These are phyloP conservation scores for Pyricularia sp. DNA, from an alignment of 2,329 filamentous ascomycete species.

Conservation along the genomic window DNA sequence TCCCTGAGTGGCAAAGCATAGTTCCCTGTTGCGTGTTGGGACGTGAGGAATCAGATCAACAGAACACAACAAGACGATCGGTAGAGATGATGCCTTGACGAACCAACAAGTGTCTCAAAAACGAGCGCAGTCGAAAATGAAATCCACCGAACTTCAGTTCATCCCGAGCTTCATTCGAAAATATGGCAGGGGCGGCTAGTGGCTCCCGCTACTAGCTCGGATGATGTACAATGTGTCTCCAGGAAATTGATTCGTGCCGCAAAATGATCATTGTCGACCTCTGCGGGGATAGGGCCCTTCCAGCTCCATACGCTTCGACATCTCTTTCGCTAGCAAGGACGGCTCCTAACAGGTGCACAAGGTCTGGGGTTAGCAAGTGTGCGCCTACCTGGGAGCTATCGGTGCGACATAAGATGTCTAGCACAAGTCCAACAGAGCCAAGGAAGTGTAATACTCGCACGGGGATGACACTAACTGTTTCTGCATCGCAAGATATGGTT, in stretches of 20 bases:
- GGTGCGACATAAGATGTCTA: too few species aligned
- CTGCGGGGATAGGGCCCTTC: too few species aligned
- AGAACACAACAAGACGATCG: background rate
- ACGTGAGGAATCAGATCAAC: background rate
- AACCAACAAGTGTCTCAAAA: background rate
- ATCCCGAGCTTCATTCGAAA: background rate
- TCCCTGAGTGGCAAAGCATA: too few species aligned
- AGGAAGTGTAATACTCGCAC: too few species aligned
- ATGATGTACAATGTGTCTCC: background rate
- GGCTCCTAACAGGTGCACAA: too few species aligned
- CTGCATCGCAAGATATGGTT: too few species aligned
- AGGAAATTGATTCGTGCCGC: background rate
- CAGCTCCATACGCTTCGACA: too few species aligned
- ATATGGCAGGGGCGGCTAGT: background rate
- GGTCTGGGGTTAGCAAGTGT: too few species aligned
- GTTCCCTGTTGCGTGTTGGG: background rate
- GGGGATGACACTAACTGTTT: too few species aligned
- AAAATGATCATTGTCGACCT: too few species aligned
- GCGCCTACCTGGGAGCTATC: too few species aligned
- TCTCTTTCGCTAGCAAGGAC: background rate
- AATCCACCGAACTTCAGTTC: background rate
- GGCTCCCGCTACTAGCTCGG: background rate
- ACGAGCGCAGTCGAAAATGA: background rate
- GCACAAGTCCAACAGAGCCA: too few species aligned
- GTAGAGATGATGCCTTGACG: background rate